Percentiles rank a stretch among this genome's conserved stretches.
phyloP scores from a whole-genome alignment of 805 yeast genomes.

The Nakazawaea populi region DNA sequence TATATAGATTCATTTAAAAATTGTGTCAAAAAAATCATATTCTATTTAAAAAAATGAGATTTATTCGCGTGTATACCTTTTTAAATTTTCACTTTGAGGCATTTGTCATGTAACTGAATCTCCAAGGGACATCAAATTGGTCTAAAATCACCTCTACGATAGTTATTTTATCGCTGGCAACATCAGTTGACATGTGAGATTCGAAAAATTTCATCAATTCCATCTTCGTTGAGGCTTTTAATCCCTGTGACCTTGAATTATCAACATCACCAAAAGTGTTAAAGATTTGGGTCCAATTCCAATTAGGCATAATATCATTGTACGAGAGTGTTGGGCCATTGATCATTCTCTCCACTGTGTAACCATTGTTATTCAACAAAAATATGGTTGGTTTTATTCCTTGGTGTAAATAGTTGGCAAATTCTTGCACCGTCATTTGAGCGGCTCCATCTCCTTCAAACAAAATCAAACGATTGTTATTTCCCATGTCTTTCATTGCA shows the following conservation, averaged over 20 bases:
- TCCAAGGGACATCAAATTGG: slow-evolving; percentile 59
- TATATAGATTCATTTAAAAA: too few species aligned
- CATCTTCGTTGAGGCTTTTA: slow-evolving; percentile 13
- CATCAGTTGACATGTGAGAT: slow-evolving; percentile 20
- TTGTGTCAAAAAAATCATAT: too few species aligned
- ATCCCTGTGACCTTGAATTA: slow-evolving; percentile 12
- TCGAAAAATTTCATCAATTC: slow-evolving; percentile 18
- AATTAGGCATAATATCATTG: slow-evolving; percentile 74
- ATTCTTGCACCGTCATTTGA: slow-evolving; percentile 89
- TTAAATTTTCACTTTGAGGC: slow-evolving; percentile 14
- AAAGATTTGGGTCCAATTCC: slow-evolving; percentile 76
- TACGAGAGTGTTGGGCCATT: slow-evolving; percentile 72
- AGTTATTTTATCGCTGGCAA: slow-evolving; percentile 31
- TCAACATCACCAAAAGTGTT: slow-evolving; percentile 54
- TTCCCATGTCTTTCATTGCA: slow-evolving; percentile 53
- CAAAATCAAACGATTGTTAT: slow-evolving; percentile 53
- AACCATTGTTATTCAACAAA: slow-evolving; percentile 79
- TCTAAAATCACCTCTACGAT: slow-evolving; percentile 58
- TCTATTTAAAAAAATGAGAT: too few species aligned
- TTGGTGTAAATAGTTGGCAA: slow-evolving; percentile 56
- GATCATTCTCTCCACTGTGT: slow-evolving; percentile 84
- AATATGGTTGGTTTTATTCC: slow-evolving; percentile 63
- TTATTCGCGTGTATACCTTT: too few species aligned
- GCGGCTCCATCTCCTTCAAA: slow-evolving; percentile 93
- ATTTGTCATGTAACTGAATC: slow-evolving; percentile 40